Percentiles rank a stretch among this genome's conserved stretches.
phyloP scores from a whole-genome alignment of 148 eudicot genomes.

The Diospyros kaki region DNA sequence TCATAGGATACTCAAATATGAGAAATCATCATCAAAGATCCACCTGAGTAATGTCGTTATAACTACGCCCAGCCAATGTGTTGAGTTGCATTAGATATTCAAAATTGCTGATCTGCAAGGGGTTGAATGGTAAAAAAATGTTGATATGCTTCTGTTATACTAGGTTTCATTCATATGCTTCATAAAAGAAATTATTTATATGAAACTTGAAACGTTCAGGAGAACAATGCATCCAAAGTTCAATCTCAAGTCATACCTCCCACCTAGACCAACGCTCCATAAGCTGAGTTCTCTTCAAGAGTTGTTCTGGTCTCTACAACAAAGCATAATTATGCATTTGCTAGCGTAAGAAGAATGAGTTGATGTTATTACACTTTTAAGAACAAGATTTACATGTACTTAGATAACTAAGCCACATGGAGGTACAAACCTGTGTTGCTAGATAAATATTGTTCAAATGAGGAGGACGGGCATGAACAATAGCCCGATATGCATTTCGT shows the following conservation, averaged over 20 bases:
- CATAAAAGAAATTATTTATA: not conserved
- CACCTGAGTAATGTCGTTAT: constrained; percentile 98
- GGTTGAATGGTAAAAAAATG: not conserved
- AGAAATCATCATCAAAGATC: constrained; percentile 11
- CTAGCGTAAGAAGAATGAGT: not conserved
- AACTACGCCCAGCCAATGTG: constrained; percentile 97
- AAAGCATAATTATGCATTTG: constrained; percentile 7
- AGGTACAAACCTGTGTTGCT: constrained; percentile 79
- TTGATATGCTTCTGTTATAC: not conserved
- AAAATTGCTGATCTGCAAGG: constrained; percentile 96
- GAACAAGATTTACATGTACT: not conserved
- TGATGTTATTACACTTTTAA: not conserved
- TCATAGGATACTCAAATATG: not conserved
- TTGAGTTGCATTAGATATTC: constrained; percentile 99
- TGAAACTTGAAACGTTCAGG: too few relatives aligned
- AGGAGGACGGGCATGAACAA: constrained; percentile 91
- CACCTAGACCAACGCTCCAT: constrained; percentile 99
- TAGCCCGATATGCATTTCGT: constrained; percentile 84
- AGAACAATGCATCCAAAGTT: not conserved
- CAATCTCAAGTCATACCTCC: constrained; percentile 60
- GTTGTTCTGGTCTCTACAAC: constrained; percentile 88
- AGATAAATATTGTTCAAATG: constrained; percentile 90
- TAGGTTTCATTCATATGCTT: not conserved
- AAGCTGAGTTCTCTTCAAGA: constrained; percentile 89
- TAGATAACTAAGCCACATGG: constrained; percentile 8